Base-by-base conservation (phyloP, 2,329 filamentous ascomycete genomes). In the Neocucurbitaria cava region DNA sequence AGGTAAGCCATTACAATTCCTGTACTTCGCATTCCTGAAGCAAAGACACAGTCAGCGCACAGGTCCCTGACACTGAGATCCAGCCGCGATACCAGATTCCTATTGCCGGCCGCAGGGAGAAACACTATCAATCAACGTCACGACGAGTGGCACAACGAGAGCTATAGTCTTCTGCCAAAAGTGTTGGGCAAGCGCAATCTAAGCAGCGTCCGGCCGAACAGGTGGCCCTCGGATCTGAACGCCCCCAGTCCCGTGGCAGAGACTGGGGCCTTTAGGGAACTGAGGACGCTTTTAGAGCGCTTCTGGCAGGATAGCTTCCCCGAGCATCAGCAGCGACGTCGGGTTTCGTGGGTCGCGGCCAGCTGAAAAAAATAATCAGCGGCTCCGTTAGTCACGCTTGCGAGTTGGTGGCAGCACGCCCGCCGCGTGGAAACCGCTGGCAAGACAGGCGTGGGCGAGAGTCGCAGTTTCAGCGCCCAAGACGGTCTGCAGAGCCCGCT, bases 31-130 rank as follows among this genome's bases (percentile, higher is more conserved):
- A 46, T 49, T 51, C 50, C 39, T 54, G 28, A 33, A 50, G 31
- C 41, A 59, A 42, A 51, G 57, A 57, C 58, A 70, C 65, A 69
- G 68, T 69, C 66, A 70, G 69, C 64, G 56, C 60, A 51, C 59
- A 53, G 36, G 41, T 36, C 56, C 50, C 45, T 60, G 35, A 62
- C 49, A 48, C 26, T 49, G 49, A 52, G 40, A 45, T 58, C 46
- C 61, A 66, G 62, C 61, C 56, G 60, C 63, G 42, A 58, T 49
- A 51, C 36, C 46, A 38, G 36, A 36, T 64, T 62, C 43, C 58
- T 65, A 62, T 55, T 62, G 46, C 61, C 62, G 53, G 41, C 49
- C 31, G 43, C 45, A 57, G 44, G 52, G 46, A 64, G 49, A 38
- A 44, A 35, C 44, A 41, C 53, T 52, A 52, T 57, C 53, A 56